These are phyloP conservation scores for Cladosporium sp. DNA, from an alignment of 2,329 filamentous ascomycete species.

Conservation along the genomic window DNA sequence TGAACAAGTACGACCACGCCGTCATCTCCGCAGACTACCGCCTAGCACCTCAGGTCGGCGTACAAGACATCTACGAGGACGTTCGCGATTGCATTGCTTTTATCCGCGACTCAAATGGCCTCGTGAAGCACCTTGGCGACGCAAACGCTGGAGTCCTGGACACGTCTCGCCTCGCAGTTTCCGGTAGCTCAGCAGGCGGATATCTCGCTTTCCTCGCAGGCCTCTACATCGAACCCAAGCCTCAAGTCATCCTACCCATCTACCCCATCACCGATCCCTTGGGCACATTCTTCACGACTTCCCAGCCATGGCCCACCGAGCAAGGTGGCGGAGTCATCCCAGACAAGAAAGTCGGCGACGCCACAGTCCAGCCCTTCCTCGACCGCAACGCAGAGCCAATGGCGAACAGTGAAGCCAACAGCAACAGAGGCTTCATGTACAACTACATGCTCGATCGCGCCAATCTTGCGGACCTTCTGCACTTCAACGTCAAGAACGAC, in stretches of 20 bases:
- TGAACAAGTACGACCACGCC: slow-evolving; percentile 23
- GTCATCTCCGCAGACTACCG: slow-evolving; percentile 31
- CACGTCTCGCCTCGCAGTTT: slow-evolving; percentile 23
- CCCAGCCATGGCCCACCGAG: slow-evolving; percentile 24
- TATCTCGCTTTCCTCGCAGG: slow-evolving; percentile 30
- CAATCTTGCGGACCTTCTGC: slow-evolving; percentile 24
- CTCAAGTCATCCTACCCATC: slow-evolving; percentile 28
- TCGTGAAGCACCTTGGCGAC: slow-evolving; percentile 14
- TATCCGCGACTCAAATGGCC: slow-evolving; percentile 20
- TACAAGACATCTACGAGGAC: slow-evolving; percentile 29
- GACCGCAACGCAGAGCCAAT: slow-evolving; percentile 22
- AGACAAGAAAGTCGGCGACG: slow-evolving; percentile 2
- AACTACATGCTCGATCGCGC: slow-evolving; percentile 26
- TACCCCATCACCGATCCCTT: slow-evolving; percentile 32
- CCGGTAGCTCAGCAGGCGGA: slow-evolving; percentile 28
- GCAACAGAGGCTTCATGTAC: slow-evolving; percentile 22
- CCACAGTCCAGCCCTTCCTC: slow-evolving; percentile 20
- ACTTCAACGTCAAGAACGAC: not conserved
- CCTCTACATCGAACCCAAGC: slow-evolving; percentile 30
- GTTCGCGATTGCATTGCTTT: slow-evolving; percentile 27
- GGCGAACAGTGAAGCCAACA: slow-evolving; percentile 20
- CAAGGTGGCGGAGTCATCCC: slow-evolving; percentile 1
- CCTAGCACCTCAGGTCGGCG: slow-evolving; percentile 29
- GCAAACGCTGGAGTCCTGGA: slow-evolving; percentile 17
- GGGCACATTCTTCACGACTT: slow-evolving; percentile 28